phyloP scores from a whole-genome alignment of 805 yeast species.

The Brettanomyces bruxellensis region DNA sequence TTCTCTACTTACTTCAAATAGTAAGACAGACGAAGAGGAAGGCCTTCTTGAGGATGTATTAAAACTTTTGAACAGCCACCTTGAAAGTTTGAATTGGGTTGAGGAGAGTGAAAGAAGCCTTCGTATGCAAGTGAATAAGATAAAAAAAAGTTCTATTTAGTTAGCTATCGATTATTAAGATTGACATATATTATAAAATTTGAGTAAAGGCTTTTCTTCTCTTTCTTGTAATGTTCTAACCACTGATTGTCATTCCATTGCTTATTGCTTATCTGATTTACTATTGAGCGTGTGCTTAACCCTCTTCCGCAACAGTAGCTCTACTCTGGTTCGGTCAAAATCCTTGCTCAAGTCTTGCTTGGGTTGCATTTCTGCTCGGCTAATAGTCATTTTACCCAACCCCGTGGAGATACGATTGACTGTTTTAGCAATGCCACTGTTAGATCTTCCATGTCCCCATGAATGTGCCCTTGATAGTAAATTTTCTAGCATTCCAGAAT shows the following conservation, averaged over 20 bases:
- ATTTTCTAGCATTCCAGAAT: neutral
- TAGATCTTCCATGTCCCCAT: neutral
- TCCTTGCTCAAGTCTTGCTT: constrained; percentile 11
- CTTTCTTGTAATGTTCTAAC: too few species aligned
- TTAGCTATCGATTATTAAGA: too few species aligned
- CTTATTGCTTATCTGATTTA: too few species aligned
- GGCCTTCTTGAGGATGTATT: constrained; percentile 58
- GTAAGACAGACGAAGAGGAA: constrained; percentile 18
- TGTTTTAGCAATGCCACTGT: neutral
- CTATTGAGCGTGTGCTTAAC: constrained; percentile 24
- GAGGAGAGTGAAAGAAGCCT: constrained; percentile 64
- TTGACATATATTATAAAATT: neutral
- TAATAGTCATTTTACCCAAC: constrained; percentile 3
- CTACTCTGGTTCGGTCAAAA: constrained; percentile 40
- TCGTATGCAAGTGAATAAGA: constrained; percentile 51
- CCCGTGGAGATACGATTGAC: neutral
- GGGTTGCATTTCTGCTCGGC: constrained; percentile 5
- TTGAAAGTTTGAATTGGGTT: constrained; percentile 83
- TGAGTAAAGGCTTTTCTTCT: neutral
- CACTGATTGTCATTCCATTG: too few species aligned
- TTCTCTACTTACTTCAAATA: constrained; percentile 30
- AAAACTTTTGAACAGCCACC: constrained; percentile 74
- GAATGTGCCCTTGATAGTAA: neutral
- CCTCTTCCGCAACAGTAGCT: constrained; percentile 38
- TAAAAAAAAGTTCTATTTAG: constrained; percentile 12